phyloP scores from a whole-genome alignment of 106 monocot genomes.

The Triglochin maritima region DNA sequence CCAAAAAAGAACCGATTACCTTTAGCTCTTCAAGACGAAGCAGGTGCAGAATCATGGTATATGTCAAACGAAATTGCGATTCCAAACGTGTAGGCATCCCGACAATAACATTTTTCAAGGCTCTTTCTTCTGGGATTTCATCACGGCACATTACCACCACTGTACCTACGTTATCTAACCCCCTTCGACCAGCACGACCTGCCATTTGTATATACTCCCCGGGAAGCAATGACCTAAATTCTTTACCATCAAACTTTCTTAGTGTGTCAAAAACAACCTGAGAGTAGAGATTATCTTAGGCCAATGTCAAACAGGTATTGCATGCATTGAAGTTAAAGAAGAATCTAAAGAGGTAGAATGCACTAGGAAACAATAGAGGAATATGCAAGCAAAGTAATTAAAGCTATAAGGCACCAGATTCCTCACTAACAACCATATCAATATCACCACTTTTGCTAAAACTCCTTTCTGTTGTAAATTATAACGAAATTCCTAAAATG shows the following conservation, averaged over 20 bases:
- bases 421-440: too few relatives aligned
- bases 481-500: too few relatives aligned
- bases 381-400: too few relatives aligned
- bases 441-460: too few relatives aligned
- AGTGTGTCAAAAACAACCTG: slow-evolving; percentile 90
- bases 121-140: slow-evolving; percentile 81
- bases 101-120: slow-evolving; percentile 69
- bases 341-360: too few relatives aligned
- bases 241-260: slow-evolving; percentile 95
- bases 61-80: slow-evolving; percentile 88
- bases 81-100: slow-evolving; percentile 85
- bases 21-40: slow-evolving; percentile 93
- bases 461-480: too few relatives aligned
- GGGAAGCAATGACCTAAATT: slow-evolving; percentile 66
- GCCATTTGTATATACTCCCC: slow-evolving; percentile 99
- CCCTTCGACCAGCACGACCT: slow-evolving; percentile 93
- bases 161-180: slow-evolving; percentile 87
- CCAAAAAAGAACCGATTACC: too few relatives aligned
- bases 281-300: neutral
- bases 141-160: slow-evolving; percentile 92
- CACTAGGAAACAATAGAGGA: too few relatives aligned
- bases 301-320: too few relatives aligned
- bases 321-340: too few relatives aligned
- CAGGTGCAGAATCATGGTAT: slow-evolving; percentile 95
- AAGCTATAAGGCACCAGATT: too few relatives aligned